A percentile compares a stretch with the other conserved stretches of the same genome.
Evolutionary conservation across 495 filamentous ascomycete species (phyloP).

Genomic region (Terfezia boudieri): DNA sequence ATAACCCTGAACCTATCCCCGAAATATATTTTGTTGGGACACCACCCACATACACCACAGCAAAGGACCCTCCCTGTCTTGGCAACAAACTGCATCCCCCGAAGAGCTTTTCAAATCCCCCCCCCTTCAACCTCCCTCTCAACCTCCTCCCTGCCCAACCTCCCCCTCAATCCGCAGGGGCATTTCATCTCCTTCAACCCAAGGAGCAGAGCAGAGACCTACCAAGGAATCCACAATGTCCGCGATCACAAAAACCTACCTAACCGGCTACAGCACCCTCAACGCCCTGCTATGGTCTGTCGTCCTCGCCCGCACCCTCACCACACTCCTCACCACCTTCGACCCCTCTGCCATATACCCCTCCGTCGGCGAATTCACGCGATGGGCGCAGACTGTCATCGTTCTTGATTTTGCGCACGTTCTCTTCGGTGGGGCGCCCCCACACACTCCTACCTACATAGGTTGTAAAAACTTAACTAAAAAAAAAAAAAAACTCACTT

Average conservation of each 20-base stretch:
- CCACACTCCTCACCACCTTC: slow-evolving; percentile 23
- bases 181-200: too few species aligned
- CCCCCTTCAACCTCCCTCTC: neutral
- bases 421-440: slow-evolving; percentile 30
- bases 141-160: too few species aligned
- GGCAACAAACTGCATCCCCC: too few species aligned
- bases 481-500: too few species aligned
- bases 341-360: slow-evolving; percentile 24
- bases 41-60: too few species aligned
- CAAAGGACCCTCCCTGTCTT: too few species aligned
- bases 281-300: slow-evolving; percentile 53
- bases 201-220: too few species aligned
- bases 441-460: neutral
- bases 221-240: neutral
- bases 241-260: slow-evolving; percentile 35
- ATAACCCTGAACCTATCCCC: too few species aligned
- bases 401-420: slow-evolving; percentile 66
- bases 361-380: slow-evolving; percentile 39
- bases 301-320: slow-evolving; percentile 38
- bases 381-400: slow-evolving; percentile 64
- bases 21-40: too few species aligned
- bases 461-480: too few species aligned
- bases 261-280: slow-evolving; percentile 61
- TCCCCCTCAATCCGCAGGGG: neutral
- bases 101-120: neutral